Conservation (phyloP, 2,329 filamentous ascomycete genomes). For the Botrytis tulipae region DNA sequence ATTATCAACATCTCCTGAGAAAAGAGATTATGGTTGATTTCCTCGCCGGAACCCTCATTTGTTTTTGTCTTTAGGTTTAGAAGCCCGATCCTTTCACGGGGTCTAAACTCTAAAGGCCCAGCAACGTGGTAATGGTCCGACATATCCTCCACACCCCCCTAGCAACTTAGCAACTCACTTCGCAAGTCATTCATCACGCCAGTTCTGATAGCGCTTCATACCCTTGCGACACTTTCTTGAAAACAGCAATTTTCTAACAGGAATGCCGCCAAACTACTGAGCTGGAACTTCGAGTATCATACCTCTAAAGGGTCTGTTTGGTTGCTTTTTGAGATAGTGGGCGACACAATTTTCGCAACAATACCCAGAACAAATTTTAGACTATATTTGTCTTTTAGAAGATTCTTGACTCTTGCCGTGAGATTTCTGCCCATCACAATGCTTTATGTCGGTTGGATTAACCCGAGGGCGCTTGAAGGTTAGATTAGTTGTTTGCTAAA, state of each 20-base stretch:
- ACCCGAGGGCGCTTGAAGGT: not conserved
- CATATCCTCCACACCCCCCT: not conserved
- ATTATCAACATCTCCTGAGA: not conserved
- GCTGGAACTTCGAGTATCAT: not conserved
- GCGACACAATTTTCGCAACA: not conserved
- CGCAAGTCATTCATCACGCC: not conserved
- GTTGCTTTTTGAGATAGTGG: not conserved
- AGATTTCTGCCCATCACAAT: not conserved
- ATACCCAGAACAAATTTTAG: not conserved
- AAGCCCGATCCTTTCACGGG: not conserved
- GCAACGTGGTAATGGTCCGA: conserved; percentile 9
- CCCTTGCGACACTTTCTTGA: conserved; percentile 2
- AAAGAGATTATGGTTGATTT: not conserved
- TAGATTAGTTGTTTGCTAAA: not conserved
- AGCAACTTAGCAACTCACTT: not conserved
- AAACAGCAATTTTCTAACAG: not conserved
- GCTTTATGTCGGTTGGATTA: not conserved
- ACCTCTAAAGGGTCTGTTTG: not conserved
- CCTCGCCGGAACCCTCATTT: not conserved
- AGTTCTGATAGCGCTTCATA: not conserved
- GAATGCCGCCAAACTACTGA: not conserved
- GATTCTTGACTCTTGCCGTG: not conserved
- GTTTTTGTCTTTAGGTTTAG: not conserved
- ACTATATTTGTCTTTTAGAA: not conserved
- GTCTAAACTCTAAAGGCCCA: conserved; percentile 3